Conservation (phyloP, 441 rosid genomes). For the Pelargonium myrrhifolium region DNA sequence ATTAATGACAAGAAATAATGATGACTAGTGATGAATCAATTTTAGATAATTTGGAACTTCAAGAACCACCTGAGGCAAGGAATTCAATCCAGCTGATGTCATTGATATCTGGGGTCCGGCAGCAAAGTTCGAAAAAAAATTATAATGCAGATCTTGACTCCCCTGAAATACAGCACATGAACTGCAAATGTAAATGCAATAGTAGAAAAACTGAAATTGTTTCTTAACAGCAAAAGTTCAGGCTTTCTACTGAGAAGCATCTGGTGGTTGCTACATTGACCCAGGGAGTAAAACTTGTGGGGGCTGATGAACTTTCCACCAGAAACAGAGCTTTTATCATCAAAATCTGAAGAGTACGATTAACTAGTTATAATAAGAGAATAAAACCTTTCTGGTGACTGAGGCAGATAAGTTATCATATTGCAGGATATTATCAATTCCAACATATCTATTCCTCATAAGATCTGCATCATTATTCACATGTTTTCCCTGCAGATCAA, state of each 20-base stretch:
- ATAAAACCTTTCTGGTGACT: conserved; percentile 24
- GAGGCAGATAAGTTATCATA: conserved; percentile 28
- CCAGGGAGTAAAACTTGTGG: neutral
- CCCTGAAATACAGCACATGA: conserved; percentile 20
- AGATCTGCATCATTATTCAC: conserved; percentile 17
- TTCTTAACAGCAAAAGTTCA: neutral
- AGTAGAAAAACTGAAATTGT: neutral
- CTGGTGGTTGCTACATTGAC: neutral
- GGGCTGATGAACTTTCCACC: neutral
- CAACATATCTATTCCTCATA: conserved; percentile 18
- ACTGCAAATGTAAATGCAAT: conserved; percentile 7
- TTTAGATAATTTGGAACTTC: neutral
- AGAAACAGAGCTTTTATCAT: neutral
- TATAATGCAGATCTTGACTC: conserved; percentile 18
- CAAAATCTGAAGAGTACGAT: neutral
- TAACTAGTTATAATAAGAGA: conserved; percentile 2
- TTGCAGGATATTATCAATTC: conserved; percentile 27
- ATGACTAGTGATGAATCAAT: neutral
- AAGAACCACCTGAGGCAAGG: conserved; percentile 25
- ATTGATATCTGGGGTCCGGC: conserved; percentile 13
- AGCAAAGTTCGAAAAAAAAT: conserved; percentile 19
- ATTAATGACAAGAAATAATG: neutral
- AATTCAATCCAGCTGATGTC: conserved; percentile 16
- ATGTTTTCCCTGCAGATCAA: conserved; percentile 22
- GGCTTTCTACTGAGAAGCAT: neutral